Percentiles rank a stretch among this genome's conserved stretches.
These are phyloP conservation scores for Calendula officinalis DNA, from an alignment of 129 eudicot genomes.

Conservation along the genomic window DNA sequence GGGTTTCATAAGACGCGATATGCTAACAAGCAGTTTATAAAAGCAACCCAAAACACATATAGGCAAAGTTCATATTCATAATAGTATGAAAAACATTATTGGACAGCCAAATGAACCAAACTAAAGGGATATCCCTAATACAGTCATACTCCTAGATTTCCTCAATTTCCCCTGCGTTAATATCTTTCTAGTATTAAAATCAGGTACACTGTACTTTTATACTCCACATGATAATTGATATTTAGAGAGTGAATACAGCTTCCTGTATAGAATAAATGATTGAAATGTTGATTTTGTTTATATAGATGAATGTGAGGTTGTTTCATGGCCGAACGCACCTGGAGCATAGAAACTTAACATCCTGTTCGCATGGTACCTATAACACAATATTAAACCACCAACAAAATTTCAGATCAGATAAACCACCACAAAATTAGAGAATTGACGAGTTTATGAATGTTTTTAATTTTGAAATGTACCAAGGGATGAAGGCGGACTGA, in stretches of 20 bases:
- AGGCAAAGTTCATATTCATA: neutral
- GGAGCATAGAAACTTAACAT: constrained; percentile 98
- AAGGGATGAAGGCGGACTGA: constrained; percentile 53
- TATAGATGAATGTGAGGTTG: neutral
- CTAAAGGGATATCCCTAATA: neutral
- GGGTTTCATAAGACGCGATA: neutral
- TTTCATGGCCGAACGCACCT: constrained; percentile 35
- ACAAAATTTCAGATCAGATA: neutral
- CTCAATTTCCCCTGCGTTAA: neutral
- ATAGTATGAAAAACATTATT: neutral
- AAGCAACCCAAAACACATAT: neutral
- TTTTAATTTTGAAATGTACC: constrained; percentile 30
- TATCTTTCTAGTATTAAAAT: neutral
- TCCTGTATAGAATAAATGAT: neutral
- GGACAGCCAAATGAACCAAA: neutral
- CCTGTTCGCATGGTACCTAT: constrained; percentile 93
- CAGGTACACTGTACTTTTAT: neutral
- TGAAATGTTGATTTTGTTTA: constrained; percentile 8
- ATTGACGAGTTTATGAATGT: neutral
- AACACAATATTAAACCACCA: neutral
- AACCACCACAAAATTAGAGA: neutral
- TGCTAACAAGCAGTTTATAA: no score
- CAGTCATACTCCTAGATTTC: neutral
- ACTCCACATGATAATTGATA: neutral
- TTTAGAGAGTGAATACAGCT: neutral